A percentile compares a stretch with the other conserved stretches of the same genome.
phyloP scores from a whole-genome alignment of 164 flowering plant species.

The Tetracentron sinense region DNA sequence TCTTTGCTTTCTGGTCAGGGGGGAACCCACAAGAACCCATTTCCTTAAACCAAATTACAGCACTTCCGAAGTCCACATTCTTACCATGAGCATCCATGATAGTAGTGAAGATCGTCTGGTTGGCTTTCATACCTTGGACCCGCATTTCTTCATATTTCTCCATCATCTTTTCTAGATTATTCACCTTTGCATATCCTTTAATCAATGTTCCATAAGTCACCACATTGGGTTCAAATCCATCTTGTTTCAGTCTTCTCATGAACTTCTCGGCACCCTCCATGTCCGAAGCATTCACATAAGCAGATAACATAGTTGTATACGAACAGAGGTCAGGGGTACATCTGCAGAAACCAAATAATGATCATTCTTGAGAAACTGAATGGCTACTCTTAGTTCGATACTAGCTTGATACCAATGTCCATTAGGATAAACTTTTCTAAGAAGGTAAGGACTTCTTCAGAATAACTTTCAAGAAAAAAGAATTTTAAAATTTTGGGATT shows the following conservation, averaged over 20 bases:
- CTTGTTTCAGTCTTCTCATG: slow-evolving; percentile 59
- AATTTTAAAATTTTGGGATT: too few species aligned
- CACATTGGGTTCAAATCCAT: slow-evolving; percentile 67
- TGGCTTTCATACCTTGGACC: slow-evolving; percentile 47
- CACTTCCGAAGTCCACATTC: slow-evolving; percentile 68
- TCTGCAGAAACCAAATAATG: slow-evolving; percentile 31
- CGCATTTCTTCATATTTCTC: slow-evolving; percentile 74
- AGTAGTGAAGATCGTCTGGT: slow-evolving; percentile 72
- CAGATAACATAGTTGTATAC: slow-evolving; percentile 86
- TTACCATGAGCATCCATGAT: slow-evolving; percentile 96
- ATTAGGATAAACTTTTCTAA: too few species aligned
- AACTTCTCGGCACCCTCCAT: slow-evolving; percentile 96
- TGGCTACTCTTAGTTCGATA: too few species aligned
- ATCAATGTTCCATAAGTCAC: slow-evolving; percentile 83
- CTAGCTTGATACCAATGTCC: neutral
- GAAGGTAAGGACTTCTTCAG: too few species aligned
- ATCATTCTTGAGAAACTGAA: neutral
- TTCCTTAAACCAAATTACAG: slow-evolving; percentile 82
- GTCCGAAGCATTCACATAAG: slow-evolving; percentile 88
- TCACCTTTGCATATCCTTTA: slow-evolving; percentile 79
- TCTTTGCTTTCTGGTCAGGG: slow-evolving; percentile 92
- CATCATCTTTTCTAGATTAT: slow-evolving; percentile 80
- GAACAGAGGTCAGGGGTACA: slow-evolving; percentile 81
- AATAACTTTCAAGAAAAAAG: too few species aligned
- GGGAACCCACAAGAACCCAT: slow-evolving; percentile 59